phyloP scores from a whole-genome alignment of 2,329 filamentous ascomycete genomes.

The Curvularia sp. region DNA sequence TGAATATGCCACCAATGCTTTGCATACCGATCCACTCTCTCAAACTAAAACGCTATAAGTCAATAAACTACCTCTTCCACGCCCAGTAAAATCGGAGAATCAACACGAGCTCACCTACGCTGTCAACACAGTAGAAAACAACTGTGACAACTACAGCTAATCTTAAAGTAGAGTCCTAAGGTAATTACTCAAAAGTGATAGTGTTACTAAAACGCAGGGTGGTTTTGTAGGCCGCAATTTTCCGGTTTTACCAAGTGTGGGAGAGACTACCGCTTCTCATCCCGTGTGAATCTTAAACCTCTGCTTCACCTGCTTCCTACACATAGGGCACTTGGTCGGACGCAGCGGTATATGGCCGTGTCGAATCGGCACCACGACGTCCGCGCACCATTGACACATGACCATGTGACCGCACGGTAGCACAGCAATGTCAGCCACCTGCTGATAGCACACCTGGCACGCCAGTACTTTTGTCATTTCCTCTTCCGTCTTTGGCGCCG shows the following conservation, averaged over 20 bases:
- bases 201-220: too few relatives aligned
- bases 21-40: background rate
- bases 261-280: background rate
- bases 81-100: too few relatives aligned
- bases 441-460: constrained; percentile 62
- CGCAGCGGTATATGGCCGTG: constrained; percentile 51
- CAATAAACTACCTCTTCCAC: background rate
- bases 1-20: background rate
- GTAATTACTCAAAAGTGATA: too few relatives aligned
- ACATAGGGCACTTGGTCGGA: constrained; percentile 54
- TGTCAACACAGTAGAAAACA: too few relatives aligned
- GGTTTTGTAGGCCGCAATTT: too few relatives aligned
- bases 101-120: too few relatives aligned
- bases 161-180: too few relatives aligned
- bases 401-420: constrained; percentile 63
- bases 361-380: constrained; percentile 57
- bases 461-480: constrained; percentile 60
- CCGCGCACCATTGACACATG: constrained; percentile 63
- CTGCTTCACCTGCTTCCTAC: constrained; percentile 55
- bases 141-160: too few relatives aligned
- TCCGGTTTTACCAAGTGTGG: too few relatives aligned
- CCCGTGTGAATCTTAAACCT: constrained; percentile 50
- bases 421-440: constrained; percentile 60
- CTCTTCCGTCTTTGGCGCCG: constrained; percentile 56
- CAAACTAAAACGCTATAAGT: background rate